Conservation (phyloP, 139 green algal genomes). For the Chlamydomonas applanata region DNA sequence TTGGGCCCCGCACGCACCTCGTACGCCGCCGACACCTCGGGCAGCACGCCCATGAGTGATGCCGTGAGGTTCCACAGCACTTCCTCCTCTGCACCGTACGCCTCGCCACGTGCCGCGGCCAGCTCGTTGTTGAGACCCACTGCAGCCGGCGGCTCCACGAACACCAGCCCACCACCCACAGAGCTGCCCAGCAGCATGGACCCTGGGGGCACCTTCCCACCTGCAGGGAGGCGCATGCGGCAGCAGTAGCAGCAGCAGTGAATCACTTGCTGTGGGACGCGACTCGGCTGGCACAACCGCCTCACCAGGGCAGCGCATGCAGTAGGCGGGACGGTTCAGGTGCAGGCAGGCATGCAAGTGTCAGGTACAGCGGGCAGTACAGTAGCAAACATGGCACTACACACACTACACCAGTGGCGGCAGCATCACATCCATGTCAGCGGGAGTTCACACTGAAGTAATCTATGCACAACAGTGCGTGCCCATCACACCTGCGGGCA, state of each 20-base stretch:
- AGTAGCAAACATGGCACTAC: too few relatives aligned
- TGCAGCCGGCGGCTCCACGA: conserved; percentile 69
- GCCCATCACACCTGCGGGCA: conserved; percentile 41
- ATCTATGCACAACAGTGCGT: background rate
- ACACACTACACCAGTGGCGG: too few relatives aligned
- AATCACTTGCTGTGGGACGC: background rate
- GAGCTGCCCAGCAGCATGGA: conserved; percentile 65
- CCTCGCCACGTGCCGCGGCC: conserved; percentile 56
- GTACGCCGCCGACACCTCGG: conserved; percentile 30
- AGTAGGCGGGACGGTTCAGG: too few relatives aligned
- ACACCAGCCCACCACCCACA: conserved; percentile 41
- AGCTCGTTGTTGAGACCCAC: conserved; percentile 83
- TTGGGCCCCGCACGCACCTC: too few relatives aligned
- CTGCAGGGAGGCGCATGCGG: background rate
- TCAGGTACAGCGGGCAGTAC: too few relatives aligned
- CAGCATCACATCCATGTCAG: too few relatives aligned
- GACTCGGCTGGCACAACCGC: too few relatives aligned
- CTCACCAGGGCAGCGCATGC: too few relatives aligned
- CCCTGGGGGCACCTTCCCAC: conserved; percentile 24
- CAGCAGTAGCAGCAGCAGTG: background rate
- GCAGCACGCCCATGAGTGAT: conserved; percentile 38
- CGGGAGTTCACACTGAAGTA: background rate
- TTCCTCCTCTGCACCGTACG: conserved; percentile 68
- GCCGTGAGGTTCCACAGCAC: conserved; percentile 76
- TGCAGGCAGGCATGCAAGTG: too few relatives aligned